Evolutionary conservation across 805 yeast species (phyloP), one percentile per base, ranked within the genome.

Genomic region (Ogataea saltuana): DNA sequence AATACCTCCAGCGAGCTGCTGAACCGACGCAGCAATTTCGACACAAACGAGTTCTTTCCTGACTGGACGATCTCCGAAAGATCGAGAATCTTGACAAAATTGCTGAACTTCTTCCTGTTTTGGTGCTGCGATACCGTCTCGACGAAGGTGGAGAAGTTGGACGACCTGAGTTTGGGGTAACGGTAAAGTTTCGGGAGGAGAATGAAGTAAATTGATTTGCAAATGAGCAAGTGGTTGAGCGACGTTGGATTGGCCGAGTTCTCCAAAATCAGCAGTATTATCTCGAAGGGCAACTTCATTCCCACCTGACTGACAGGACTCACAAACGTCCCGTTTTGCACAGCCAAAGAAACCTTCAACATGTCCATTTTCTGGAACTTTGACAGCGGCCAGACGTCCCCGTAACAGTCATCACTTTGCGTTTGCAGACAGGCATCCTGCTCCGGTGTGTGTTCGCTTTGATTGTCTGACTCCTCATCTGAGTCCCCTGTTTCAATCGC

Each of bases 41-140:
- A 88, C 10, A 91, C 88, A 61, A 74, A 85, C 4, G 97, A 91
- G 64, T 89, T 93, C 61, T 87, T 89, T 10, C 98, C 98, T 27
- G 88, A 75, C 63, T 93, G 98, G 47, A 89, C 80, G 36, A 90
- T 88, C 33, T 78, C 74, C 8, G 95, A 76, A 27, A 93, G 69
- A 59, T 93, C 93, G 31, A 93, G 70, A 12, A 70, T 72, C 41
- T 70, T 71, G 12, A 93, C 93, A 44, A 75, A 57, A 9, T 72
- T 65, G 3, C 90, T 91, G 29, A 80, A 63, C 20, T 58, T 59
- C 49, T 74, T 73, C 46, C 65, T 69, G 60, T 74, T 75, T 12
- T 49, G 47, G n/a, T 34, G 72, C 60, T 16, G 72, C 66, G 44
- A 64, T 53, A 19, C 82, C 0, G 88, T 67, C 7, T 84, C 87